Evolutionary conservation across 1,284 basidiomycete genomes (phyloP), one percentile per base, ranked within the genome.

Genomic region (Mycena citricolor): DNA sequence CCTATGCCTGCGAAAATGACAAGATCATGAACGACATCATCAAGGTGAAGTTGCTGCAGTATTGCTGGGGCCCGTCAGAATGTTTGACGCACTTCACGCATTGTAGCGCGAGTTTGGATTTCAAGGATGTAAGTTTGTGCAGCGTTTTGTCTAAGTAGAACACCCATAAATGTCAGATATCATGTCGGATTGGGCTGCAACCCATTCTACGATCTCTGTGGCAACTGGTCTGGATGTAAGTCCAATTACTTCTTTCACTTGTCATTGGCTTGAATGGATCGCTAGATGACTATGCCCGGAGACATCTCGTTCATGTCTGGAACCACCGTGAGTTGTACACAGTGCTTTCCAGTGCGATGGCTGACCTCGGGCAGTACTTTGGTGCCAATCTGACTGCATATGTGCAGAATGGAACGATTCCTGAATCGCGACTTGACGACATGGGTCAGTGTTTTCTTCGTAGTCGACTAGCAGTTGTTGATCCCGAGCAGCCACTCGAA

Each of bases 91-190:
- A n/a, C n/a, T n/a, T n/a, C n/a, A n/a, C n/a, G n/a, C n/a, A n/a
- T n/a, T n/a, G n/a, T n/a, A n/a, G n/a, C n/a, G 72, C 14, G 86
- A 90, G 61, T 73, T 85, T 39, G 79, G 78, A 0, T 90, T 86
- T 67, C 78, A 81, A 54, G 86, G 86, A 42, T 84, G 76, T 79
- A 54, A 59, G 76, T 63, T 20, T 6, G 17, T 29, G 10, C 6
- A 5, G 5, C 12, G 7, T 3, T 11, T 4, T 24, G 12, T 20
- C 34, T 5, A 4, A 8, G 13, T n/a, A 31, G 28, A 5, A 14
- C 12, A 17, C 4, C 1, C 20, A 11, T 20, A 22, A 4, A 32
- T 37, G 12, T 2, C 41, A 71, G 71, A 74, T 55, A 69, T 81
- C 39, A 70, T 78, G 64, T 73, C 70, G 45, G 83, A 54, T 32